A percentile compares a stretch with the other conserved stretches of the same genome.
phyloP scores from a whole-genome alignment of 306 rosid species.

The Dryas octopetala region DNA sequence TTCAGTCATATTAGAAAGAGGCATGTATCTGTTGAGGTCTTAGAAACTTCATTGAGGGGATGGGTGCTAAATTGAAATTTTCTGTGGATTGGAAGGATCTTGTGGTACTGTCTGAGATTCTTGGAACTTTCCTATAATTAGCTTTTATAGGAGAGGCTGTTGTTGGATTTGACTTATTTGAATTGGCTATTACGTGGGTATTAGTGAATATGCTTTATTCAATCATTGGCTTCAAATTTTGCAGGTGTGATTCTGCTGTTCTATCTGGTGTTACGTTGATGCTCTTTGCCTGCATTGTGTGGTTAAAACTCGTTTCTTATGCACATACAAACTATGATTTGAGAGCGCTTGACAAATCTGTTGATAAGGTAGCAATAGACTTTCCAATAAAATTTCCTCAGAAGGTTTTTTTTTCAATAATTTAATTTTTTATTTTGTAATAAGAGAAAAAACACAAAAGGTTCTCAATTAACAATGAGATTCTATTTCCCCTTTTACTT shows the following conservation, averaged over 20 bases:
- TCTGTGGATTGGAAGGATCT: background rate
- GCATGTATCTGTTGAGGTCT: background rate
- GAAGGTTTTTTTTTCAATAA: background rate
- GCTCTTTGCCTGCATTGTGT: constrained; percentile 74
- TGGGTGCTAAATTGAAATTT: background rate
- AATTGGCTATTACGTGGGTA: constrained; percentile 9
- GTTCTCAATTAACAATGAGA: background rate
- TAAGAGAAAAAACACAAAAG: no score
- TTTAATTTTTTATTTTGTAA: no score
- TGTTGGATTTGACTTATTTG: background rate
- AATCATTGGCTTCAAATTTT: constrained; percentile 22
- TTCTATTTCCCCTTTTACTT: background rate
- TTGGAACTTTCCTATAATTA: background rate
- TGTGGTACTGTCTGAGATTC: background rate
- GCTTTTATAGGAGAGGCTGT: background rate
- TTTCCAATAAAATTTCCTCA: background rate
- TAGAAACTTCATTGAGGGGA: background rate
- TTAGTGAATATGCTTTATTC: constrained; percentile 12
- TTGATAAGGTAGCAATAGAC: constrained; percentile 61
- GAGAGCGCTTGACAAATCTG: constrained; percentile 52
- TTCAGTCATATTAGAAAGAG: background rate
- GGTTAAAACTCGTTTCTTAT: constrained; percentile 91
- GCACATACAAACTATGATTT: constrained; percentile 81
- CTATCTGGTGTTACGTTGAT: constrained; percentile 76
- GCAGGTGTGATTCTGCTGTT: constrained; percentile 88